Conservation (phyloP, 371 early-diverging fungal genomes). For the Syncephalastrum sp. region DNA sequence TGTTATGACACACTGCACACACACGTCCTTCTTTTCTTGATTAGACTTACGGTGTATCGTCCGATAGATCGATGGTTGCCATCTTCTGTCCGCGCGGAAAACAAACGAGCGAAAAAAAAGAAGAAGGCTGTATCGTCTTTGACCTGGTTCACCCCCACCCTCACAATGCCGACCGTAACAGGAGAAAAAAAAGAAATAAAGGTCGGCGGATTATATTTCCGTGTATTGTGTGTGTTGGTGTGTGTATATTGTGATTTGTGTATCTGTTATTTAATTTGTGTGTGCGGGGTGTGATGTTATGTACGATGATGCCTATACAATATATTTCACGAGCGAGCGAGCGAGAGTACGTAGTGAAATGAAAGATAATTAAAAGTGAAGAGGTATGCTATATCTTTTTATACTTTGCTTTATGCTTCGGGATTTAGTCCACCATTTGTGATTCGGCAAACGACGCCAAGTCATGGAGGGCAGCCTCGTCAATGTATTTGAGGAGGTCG, state of each 20-base stretch:
- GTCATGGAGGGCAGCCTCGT: slow-evolving; percentile 14
- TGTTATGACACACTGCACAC: too few relatives aligned
- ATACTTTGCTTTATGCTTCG: not conserved
- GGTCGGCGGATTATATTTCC: slow-evolving; percentile 3
- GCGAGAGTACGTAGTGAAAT: not conserved
- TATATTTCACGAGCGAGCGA: not conserved
- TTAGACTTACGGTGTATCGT: too few relatives aligned
- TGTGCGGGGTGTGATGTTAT: not conserved
- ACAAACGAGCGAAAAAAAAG: slow-evolving; percentile 1
- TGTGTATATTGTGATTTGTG: slow-evolving; percentile 1
- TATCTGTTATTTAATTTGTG: too few relatives aligned
- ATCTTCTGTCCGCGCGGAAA: too few relatives aligned
- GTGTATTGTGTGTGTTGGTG: not conserved
- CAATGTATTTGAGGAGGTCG: slow-evolving; percentile 15
- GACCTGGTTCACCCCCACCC: too few relatives aligned
- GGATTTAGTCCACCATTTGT: not conserved
- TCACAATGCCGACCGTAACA: not conserved
- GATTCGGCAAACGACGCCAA: slow-evolving; percentile 18
- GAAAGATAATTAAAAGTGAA: not conserved
- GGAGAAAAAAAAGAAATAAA: slow-evolving; percentile 1
- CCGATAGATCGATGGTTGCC: too few relatives aligned
- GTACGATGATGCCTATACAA: not conserved
- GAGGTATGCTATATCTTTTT: not conserved
- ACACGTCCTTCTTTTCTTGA: too few relatives aligned
- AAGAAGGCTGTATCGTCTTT: slow-evolving; percentile 1